Percentiles rank a stretch among this genome's conserved stretches.
Evolutionary conservation across 495 filamentous ascomycete genomes (phyloP).

Genomic region (Xylaria sp.): DNA sequence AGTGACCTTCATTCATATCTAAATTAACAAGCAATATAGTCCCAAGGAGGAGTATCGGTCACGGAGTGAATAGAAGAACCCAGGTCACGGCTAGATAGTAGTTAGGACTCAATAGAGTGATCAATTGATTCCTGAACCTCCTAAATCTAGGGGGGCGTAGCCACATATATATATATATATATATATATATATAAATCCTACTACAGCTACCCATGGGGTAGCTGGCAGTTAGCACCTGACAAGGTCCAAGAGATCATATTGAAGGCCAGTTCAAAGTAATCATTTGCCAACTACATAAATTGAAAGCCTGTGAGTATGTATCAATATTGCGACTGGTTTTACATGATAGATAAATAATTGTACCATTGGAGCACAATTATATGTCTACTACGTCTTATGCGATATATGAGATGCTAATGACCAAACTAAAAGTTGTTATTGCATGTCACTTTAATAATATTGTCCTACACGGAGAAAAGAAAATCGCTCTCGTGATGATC

Average conservation of each 20-base stretch:
- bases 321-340: background rate
- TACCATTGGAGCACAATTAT: background rate
- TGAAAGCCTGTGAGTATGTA: background rate
- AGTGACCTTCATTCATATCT: background rate
- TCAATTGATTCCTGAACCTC: no score
- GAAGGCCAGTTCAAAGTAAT: slow-evolving; percentile 50
- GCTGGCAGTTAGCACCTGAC: no score
- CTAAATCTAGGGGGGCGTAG: no score
- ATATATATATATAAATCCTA: no score
- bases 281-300: background rate
- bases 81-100: no score
- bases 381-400: background rate
- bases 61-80: no score
- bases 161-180: no score
- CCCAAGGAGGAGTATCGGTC: slow-evolving; percentile 65
- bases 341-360: background rate
- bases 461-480: background rate
- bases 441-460: background rate
- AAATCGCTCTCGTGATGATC: background rate
- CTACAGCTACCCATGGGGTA: no score
- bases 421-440: background rate
- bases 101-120: no score
- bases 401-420: background rate
- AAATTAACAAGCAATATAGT: slow-evolving; percentile 9
- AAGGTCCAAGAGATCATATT: slow-evolving; percentile 58